Evolutionary conservation across 148 eudicot species (phyloP), one percentile per base, ranked within the genome.

Genomic region (Chenopodium quinoa): DNA sequence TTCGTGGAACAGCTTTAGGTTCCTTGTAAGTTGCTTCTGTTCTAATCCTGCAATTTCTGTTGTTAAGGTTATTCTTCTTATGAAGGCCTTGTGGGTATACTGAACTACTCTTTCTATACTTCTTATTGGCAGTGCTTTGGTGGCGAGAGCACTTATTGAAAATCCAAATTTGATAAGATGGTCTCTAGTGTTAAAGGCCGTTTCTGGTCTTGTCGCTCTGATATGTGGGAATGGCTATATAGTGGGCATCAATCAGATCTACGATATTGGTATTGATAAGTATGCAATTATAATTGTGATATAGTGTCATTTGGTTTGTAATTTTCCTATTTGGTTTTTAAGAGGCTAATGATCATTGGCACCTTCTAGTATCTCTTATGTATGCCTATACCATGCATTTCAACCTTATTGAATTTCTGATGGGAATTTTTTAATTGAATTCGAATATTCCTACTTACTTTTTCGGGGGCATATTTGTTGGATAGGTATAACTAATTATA

Each of bases 221-320:
- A 87, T 95, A 79, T 95, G 99, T 40, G 99, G 99, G 79, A 95
- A 95, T 88, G 99, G 97, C 79, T 95, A 90, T 84, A 95, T 95
- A 70, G 99, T 95, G 82, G 99, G 99, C 89, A 93, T 95, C 86
- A 95, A 95, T 90, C 99, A 95, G 87, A 95, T 95, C 85, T 95
- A 95, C 88, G 99, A 95, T 89, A 94, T 95, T 84, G 99, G 98
- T 78, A 95, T 95, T 80, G 99, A 95, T 92, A 95, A 95, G 99
- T 95, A 91, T 92, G 99, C 82, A 23, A 77, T 47, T 75, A 74
- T 77, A 56, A 34, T 44, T 78, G 81, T 63, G 72, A 27, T 81
- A 70, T 48, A 58, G 47, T 80, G n/a, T 83, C 29, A 37, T 67
- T 60, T 29, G 47, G 46, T 67, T 76, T 46, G 77, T 37, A 74